These are phyloP conservation scores for Diospyros lotus DNA, from an alignment of 148 eudicot genomes.

Conservation along the genomic window DNA sequence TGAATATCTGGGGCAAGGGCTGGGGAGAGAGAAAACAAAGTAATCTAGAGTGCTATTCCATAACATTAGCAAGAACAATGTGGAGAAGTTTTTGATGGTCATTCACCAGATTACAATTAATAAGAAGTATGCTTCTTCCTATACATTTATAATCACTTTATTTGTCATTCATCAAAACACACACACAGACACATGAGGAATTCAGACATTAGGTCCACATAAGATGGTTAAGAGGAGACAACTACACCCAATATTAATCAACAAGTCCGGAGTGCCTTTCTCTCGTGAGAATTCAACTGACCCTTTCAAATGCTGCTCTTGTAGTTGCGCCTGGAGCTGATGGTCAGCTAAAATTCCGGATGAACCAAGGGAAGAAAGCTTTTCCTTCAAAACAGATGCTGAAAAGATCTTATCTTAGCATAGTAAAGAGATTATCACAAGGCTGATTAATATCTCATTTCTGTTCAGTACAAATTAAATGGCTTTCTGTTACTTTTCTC, in stretches of 20 bases:
- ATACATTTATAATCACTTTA: too few relatives aligned
- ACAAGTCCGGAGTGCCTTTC: not conserved
- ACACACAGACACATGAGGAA: too few relatives aligned
- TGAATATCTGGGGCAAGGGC: not conserved
- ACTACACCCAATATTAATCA: not conserved
- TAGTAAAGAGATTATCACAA: slow-evolving; percentile 9
- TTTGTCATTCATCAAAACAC: too few relatives aligned
- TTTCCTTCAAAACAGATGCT: slow-evolving; percentile 98
- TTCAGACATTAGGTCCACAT: not conserved
- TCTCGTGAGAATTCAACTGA: slow-evolving; percentile 28
- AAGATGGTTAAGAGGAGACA: not conserved
- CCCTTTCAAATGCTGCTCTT: slow-evolving; percentile 96
- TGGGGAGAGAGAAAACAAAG: not conserved
- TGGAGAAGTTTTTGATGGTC: not conserved
- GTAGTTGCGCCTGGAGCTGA: slow-evolving; percentile 93
- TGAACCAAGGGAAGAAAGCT: slow-evolving; percentile 88
- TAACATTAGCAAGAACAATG: not conserved
- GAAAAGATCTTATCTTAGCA: slow-evolving; percentile 23
- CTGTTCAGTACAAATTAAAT: not conserved
- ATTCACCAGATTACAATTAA: not conserved
- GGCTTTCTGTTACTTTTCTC: not conserved
- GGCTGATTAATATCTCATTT: not conserved
- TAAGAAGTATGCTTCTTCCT: too few relatives aligned
- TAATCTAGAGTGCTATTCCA: not conserved
- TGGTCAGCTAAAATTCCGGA: slow-evolving; percentile 97